Evolutionary conservation across 2,329 filamentous ascomycete species (phyloP).

Genomic region (Hypoxylon sp.): DNA sequence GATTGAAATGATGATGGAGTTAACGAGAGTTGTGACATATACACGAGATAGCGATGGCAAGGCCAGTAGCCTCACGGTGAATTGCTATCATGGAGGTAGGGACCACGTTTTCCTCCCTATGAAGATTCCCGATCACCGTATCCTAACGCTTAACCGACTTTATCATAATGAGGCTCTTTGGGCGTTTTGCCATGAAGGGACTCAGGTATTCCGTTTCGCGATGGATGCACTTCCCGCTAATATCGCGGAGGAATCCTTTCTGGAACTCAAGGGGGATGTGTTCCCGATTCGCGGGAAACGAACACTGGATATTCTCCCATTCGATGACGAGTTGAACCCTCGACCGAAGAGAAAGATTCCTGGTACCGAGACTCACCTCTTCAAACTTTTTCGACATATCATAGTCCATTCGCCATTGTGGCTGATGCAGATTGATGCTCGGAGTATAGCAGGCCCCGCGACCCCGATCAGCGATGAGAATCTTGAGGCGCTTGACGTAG

Average conservation of each 20-base stretch:
- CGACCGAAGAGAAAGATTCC: slow-evolving; percentile 20
- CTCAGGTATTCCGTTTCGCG: slow-evolving; percentile 46
- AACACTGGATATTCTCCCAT: slow-evolving; percentile 45
- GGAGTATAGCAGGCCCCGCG: slow-evolving; percentile 8
- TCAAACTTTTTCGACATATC: slow-evolving; percentile 45
- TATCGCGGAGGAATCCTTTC: slow-evolving; percentile 1
- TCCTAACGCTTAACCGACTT: slow-evolving; percentile 29
- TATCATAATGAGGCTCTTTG: slow-evolving; percentile 35
- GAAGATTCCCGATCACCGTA: slow-evolving; percentile 30
- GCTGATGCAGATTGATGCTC: slow-evolving; percentile 34
- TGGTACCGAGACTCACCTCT: slow-evolving; percentile 20
- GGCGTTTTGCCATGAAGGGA: slow-evolving; percentile 38
- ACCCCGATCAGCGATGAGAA: slow-evolving; percentile 4
- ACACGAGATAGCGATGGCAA: slow-evolving; percentile 20
- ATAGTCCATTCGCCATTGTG: slow-evolving; percentile 46
- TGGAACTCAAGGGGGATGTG: not conserved
- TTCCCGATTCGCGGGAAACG: slow-evolving; percentile 42
- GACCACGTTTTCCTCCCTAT: slow-evolving; percentile 46
- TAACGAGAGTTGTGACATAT: slow-evolving; percentile 46
- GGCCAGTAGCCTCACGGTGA: slow-evolving; percentile 35
- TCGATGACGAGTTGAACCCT: slow-evolving; percentile 43
- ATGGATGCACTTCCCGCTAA: slow-evolving; percentile 1
- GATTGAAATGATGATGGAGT: slow-evolving; percentile 14
- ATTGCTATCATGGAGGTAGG: slow-evolving; percentile 29
- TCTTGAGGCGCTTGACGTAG: slow-evolving; percentile 30